Evolutionary conservation across 2,329 filamentous ascomycete species (phyloP), one percentile per base, ranked within the genome.

Genomic region (Nemania sp.): DNA sequence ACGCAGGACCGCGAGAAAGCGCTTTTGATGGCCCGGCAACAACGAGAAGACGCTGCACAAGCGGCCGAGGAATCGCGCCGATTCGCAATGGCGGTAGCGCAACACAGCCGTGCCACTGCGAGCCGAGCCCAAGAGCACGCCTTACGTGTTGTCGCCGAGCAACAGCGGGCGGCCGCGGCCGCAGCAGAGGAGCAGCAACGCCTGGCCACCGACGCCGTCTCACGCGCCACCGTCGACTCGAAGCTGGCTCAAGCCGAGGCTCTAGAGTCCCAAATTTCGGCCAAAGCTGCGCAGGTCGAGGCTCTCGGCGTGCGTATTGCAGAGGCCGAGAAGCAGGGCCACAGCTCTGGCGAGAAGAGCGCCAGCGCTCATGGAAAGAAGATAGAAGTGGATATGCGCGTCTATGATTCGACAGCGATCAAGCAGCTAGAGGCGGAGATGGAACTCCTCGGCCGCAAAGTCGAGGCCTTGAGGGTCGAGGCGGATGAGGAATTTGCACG

Each of bases 401-500:
- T 7, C 23, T 24, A 11, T 15, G 28, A 43, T 36, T 15, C 30
- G 19, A n/a, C 33, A 12, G 30, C 14, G n/a, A 50, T 59, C 5
- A 54, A 62, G 30, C 46, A 19, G 26, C 61, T 81, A 49, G 71
- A 70, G 36, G 56, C 60, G 11, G 68, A 69, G 41, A 61, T 79
- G 22, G 57, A 61, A 6, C 34, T 31, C 11, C 47, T 68, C 22
- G 41, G 37, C 2, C 30, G 23, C 6, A 47, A 59, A 14, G 49
- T 63, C 9, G 71, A 75, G 46, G 51, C 58, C 50, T 52, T 80
- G 49, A 66, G 70, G 54, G 55, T 77, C 5, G 73, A 78, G 63
- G 77, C 74, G 2, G 77, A 81, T 47, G 78, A 74, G 61, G 72
- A 75, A 56, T 76, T 76, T 55, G 78, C 76, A 24, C 68, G 70